phyloP scores from a whole-genome alignment of 768 basidiomycete species.

The Pisolithus tinctorius region DNA sequence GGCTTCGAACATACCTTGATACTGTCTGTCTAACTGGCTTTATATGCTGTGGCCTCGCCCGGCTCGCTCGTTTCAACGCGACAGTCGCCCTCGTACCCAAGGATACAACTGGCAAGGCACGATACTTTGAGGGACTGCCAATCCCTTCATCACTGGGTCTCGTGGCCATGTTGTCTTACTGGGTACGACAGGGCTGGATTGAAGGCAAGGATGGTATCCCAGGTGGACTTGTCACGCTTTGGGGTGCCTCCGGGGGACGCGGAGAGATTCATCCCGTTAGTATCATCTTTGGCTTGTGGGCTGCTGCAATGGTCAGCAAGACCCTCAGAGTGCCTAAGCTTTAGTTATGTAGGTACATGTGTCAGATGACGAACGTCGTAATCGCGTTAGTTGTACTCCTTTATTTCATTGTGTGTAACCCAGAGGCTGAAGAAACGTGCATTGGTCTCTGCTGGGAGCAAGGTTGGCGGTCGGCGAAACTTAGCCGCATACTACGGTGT shows the following conservation, averaged over 20 bases:
- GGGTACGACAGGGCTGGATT: conserved; percentile 82
- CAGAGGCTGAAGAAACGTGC: too few species aligned
- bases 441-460: too few species aligned
- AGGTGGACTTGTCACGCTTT: conserved; percentile 63
- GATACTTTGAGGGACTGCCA: conserved; percentile 96
- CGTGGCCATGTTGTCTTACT: conserved; percentile 73
- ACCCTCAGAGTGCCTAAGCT: conserved; percentile 83
- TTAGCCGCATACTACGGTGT: too few species aligned
- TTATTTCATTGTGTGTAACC: too few species aligned
- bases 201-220: conserved; percentile 72
- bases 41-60: conserved; percentile 93
- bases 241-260: conserved; percentile 63
- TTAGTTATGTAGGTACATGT: conserved; percentile 17
- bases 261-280: conserved; percentile 83
- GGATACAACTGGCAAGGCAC: conserved; percentile 76
- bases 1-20: conserved; percentile 88
- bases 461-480: too few species aligned
- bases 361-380: too few species aligned
- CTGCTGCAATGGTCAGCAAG: conserved; percentile 96
- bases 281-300: conserved; percentile 80
- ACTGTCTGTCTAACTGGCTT: conserved; percentile 81
- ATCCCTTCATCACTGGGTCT: conserved; percentile 86
- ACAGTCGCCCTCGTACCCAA: conserved; percentile 94
- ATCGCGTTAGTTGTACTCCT: too few species aligned
- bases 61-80: conserved; percentile 97